Conservation (phyloP, 176 grass and related monocot genomes). For the Coix lacrymajobi region DNA sequence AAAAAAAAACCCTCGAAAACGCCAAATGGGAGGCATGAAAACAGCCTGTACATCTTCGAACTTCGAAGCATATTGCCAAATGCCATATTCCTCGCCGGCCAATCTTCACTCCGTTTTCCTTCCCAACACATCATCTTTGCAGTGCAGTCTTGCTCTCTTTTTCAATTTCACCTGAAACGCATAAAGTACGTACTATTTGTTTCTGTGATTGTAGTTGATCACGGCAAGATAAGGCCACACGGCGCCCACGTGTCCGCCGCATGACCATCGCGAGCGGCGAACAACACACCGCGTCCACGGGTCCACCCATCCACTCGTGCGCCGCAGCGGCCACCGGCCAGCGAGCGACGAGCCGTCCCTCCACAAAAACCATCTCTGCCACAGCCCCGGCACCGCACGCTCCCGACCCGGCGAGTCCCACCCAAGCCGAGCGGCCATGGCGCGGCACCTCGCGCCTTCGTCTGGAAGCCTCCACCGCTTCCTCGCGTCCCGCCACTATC, state of each 20-base stretch:
- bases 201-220: slow-evolving; percentile 11
- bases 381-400: not conserved
- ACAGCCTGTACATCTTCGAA: not conserved
- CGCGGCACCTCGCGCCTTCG: slow-evolving; percentile 49
- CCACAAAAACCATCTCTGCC: not conserved
- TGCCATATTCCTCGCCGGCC: too few relatives aligned
- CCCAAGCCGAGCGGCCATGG: slow-evolving; percentile 34
- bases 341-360: not conserved
- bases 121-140: too few relatives aligned
- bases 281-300: not conserved
- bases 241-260: not conserved
- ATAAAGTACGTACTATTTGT: not conserved
- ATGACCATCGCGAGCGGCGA: not conserved
- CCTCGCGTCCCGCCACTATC: slow-evolving; percentile 25
- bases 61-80: not conserved
- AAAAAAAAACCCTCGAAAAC: not conserved
- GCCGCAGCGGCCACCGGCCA: not conserved
- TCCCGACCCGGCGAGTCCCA: not conserved
- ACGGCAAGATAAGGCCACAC: slow-evolving; percentile 16
- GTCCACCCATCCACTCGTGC: slow-evolving; percentile 1
- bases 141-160: not conserved
- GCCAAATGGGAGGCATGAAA: not conserved
- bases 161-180: not conserved
- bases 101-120: too few relatives aligned
- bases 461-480: slow-evolving; percentile 37